Base-by-base conservation (phyloP, 768 basidiomycete species). In the Phylloporus arenicola region DNA sequence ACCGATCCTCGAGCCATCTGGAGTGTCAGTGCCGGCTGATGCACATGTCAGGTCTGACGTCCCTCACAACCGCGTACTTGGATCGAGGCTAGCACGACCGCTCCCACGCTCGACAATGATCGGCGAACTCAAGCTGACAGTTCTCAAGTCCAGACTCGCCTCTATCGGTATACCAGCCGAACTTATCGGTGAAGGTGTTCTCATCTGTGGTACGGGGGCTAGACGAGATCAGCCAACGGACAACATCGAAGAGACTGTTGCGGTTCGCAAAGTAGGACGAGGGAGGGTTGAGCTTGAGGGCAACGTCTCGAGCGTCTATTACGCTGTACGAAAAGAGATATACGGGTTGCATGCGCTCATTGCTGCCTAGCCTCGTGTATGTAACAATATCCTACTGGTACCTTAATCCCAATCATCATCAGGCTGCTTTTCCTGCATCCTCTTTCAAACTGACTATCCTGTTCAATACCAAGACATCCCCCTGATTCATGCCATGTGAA, bases 61-160 rank as follows among this genome's bases (percentile, higher is more conserved):
- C 11, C 55, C 64, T 31, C 57, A 64, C 37, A 70, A 70, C 19
- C 79, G 72, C 17, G 72, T 74, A 30, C 75, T 88, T 19, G 87
- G 85, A 16, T 77, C 83, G n/a, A 80, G 88, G 27, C 77, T 82
- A 14, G 72, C 79, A 17, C 75, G 80, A 10, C 71, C 80, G 3
- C 74, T 97, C 3, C 91, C 92, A 1, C 81, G 84, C 52, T 94
- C 95, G 0, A 89, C 94, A 7, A 95, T 97, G 85, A 96, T 99
- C 49, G 96, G 96, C 45, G 96, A 98, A 62, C 80, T 99, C 37
- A 93, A 96, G 64, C 75, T 99, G 25, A 93, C 92, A 1, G 79
- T 82, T 2, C 78, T 99, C 42, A 96, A 97, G 68, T 66, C 83
- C n/a, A 81, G 84, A 6, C 75, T 99, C 19, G 75, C 82, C 5